A percentile compares a stretch with the other conserved stretches of the same genome.
Evolutionary conservation across 1,139 yeast genomes (phyloP).

Genomic region (Candida freyschussii): DNA sequence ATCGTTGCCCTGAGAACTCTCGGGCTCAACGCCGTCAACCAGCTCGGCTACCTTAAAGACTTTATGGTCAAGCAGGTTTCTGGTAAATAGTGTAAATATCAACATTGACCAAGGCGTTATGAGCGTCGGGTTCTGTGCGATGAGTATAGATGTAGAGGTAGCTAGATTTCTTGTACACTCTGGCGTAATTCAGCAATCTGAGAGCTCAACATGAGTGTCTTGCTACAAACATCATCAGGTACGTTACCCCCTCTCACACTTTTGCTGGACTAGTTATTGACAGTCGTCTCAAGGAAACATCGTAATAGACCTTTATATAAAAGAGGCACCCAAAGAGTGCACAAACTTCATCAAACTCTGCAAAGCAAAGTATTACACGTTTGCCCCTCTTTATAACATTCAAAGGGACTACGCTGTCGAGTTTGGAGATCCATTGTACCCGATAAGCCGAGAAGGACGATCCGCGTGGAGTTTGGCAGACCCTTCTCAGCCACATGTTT

Average conservation of each 20-base stretch:
- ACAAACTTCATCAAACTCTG: slow-evolving; percentile 53
- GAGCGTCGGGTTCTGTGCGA: too few relatives aligned
- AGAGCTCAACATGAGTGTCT: slow-evolving; percentile 66
- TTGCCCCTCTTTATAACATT: slow-evolving; percentile 44
- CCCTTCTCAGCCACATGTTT: slow-evolving; percentile 15
- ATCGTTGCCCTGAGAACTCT: slow-evolving; percentile 68
- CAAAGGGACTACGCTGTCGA: slow-evolving; percentile 35
- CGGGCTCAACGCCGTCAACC: slow-evolving; percentile 69
- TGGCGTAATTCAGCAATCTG: too few relatives aligned
- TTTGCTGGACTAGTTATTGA: background rate
- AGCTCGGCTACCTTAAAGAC: slow-evolving; percentile 57
- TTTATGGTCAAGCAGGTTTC: slow-evolving; percentile 47
- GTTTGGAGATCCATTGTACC: slow-evolving; percentile 47
- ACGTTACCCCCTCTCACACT: slow-evolving; percentile 15
- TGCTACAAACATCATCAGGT: slow-evolving; percentile 53
- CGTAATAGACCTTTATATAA: slow-evolving; percentile 46
- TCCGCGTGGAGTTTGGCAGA: slow-evolving; percentile 32
- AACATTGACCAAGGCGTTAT: too few relatives aligned
- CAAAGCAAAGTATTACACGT: slow-evolving; percentile 47
- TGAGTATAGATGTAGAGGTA: too few relatives aligned
- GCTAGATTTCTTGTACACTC: too few relatives aligned
- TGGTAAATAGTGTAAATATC: slow-evolving; percentile 28
- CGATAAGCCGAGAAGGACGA: slow-evolving; percentile 32
- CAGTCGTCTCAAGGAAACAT: slow-evolving; percentile 34
- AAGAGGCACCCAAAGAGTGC: slow-evolving; percentile 36